Percentiles rank a stretch among this genome's conserved stretches.
phyloP scores from a whole-genome alignment of 1,284 basidiomycete genomes.

The Lentinus polychrous region DNA sequence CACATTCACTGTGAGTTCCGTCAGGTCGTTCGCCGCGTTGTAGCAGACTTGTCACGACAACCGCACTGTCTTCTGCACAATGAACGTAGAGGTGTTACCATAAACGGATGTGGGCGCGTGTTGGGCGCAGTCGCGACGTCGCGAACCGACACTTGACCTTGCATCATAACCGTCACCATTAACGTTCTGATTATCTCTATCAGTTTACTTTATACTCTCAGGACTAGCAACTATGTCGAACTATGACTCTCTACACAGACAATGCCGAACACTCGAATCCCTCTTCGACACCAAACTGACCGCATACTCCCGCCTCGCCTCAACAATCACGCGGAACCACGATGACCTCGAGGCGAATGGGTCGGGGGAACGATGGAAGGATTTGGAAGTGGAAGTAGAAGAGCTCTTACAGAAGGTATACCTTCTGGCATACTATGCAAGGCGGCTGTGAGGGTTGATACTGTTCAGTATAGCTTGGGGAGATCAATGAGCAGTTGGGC shows the following conservation, averaged over 20 bases:
- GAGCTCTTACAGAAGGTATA: slow-evolving; percentile 81
- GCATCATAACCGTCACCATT: no score
- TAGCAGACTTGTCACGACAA: no score
- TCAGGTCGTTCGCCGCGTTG: slow-evolving; percentile 10
- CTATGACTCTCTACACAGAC: slow-evolving; percentile 76
- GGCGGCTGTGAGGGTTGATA: not conserved
- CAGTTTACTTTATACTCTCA: no score
- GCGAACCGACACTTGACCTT: no score
- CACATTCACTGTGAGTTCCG: no score
- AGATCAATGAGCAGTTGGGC: slow-evolving; percentile 74
- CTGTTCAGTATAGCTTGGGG: slow-evolving; percentile 53
- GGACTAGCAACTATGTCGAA: slow-evolving; percentile 43
- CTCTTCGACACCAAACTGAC: slow-evolving; percentile 88
- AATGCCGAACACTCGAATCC: slow-evolving; percentile 87
- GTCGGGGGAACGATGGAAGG: slow-evolving; percentile 65
- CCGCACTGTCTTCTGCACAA: no score
- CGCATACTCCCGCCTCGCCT: slow-evolving; percentile 81
- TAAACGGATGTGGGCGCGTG: no score
- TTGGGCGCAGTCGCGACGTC: no score
- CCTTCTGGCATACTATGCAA: not conserved
- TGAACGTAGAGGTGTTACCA: no score
- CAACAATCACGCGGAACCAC: slow-evolving; percentile 54
- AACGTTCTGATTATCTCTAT: no score
- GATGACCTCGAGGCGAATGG: slow-evolving; percentile 69
- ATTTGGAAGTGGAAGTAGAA: slow-evolving; percentile 82